phyloP scores from a whole-genome alignment of 2,329 filamentous ascomycete genomes.

The Cytospora leucostoma region DNA sequence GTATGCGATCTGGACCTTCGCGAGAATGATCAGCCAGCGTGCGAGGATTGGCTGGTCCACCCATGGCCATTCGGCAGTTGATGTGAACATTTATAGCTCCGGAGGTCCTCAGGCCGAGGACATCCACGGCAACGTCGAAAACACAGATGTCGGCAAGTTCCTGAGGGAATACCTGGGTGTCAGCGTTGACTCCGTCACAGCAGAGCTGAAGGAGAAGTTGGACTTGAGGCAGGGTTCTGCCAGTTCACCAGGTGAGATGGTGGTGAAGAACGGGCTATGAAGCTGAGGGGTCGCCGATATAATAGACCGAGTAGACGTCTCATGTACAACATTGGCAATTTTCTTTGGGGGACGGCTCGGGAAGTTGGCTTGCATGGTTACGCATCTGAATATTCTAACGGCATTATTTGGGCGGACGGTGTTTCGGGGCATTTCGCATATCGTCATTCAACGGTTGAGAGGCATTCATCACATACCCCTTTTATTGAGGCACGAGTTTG shows the following conservation, averaged over 20 bases:
- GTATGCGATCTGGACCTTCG: conserved; percentile 61
- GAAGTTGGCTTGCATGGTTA: conserved; percentile 9
- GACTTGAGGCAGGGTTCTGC: conserved; percentile 28
- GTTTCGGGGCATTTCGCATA: conserved; percentile 1
- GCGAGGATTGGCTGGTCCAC: conserved; percentile 93
- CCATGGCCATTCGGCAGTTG: conserved; percentile 88
- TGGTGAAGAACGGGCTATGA: conserved; percentile 16
- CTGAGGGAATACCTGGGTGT: conserved; percentile 76
- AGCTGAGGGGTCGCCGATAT: conserved; percentile 12
- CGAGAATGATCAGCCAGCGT: conserved; percentile 83
- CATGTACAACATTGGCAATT: not conserved
- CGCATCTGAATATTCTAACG: not conserved
- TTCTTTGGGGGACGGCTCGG: not conserved
- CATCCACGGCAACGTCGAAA: conserved; percentile 86
- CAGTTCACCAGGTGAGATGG: conserved; percentile 4
- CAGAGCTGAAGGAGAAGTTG: conserved; percentile 66
- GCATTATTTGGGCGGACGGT: conserved; percentile 9
- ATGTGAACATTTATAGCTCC: conserved; percentile 95
- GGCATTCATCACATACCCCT: conserved; percentile 23
- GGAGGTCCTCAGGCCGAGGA: conserved; percentile 63
- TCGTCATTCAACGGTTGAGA: not conserved
- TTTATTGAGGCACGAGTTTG: conserved; percentile 4
- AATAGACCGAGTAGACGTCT: conserved; percentile 19
- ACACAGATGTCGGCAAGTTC: conserved; percentile 87
- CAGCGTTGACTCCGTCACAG: conserved; percentile 75